Percentiles rank a stretch among this genome's conserved stretches.
Evolutionary conservation across 2,329 filamentous ascomycete species (phyloP).

Genomic region (Talaromyces sp.): DNA sequence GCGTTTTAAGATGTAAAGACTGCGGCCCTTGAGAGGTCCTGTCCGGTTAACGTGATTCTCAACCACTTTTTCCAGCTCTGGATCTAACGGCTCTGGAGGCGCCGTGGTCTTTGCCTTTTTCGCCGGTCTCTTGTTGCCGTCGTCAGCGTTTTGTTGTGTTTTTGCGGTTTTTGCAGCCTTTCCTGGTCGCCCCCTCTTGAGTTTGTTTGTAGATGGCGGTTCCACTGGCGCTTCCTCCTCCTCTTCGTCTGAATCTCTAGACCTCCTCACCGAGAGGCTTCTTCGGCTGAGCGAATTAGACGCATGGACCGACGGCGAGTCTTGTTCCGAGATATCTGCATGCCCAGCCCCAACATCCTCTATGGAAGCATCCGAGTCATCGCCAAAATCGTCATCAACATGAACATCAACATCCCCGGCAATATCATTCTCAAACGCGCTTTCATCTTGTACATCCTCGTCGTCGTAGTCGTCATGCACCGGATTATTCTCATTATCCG

Average conservation of each 20-base stretch:
- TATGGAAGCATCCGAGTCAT: slow-evolving; percentile 19
- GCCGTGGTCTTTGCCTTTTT: slow-evolving; percentile 28
- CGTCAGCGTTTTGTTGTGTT: slow-evolving; percentile 13
- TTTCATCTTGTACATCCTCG: slow-evolving; percentile 21
- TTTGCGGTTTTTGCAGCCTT: slow-evolving; percentile 29
- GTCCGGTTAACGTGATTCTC: slow-evolving; percentile 39
- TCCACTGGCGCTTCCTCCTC: slow-evolving; percentile 12
- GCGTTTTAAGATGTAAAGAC: slow-evolving; percentile 47
- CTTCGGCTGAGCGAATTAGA: slow-evolving; percentile 3
- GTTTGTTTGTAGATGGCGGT: slow-evolving; percentile 13
- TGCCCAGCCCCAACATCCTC: slow-evolving; percentile 12
- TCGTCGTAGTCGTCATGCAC: slow-evolving; percentile 31
- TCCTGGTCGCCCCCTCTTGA: slow-evolving; percentile 26
- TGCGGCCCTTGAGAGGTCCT: slow-evolving; percentile 43
- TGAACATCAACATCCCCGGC: slow-evolving; percentile 2
- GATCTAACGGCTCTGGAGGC: slow-evolving; percentile 18
- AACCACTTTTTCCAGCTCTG: slow-evolving; percentile 37
- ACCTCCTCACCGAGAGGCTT: neutral
- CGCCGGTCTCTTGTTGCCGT: slow-evolving; percentile 20
- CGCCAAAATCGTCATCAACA: slow-evolving; percentile 12
- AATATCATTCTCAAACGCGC: slow-evolving; percentile 7
- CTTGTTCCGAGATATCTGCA: slow-evolving; percentile 16
- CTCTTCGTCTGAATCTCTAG: slow-evolving; percentile 6
- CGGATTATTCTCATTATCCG: slow-evolving; percentile 28
- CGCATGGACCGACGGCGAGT: slow-evolving; percentile 6